Base-by-base conservation (phyloP, 163 green algal species). In the Prototheca stagnorum region DNA sequence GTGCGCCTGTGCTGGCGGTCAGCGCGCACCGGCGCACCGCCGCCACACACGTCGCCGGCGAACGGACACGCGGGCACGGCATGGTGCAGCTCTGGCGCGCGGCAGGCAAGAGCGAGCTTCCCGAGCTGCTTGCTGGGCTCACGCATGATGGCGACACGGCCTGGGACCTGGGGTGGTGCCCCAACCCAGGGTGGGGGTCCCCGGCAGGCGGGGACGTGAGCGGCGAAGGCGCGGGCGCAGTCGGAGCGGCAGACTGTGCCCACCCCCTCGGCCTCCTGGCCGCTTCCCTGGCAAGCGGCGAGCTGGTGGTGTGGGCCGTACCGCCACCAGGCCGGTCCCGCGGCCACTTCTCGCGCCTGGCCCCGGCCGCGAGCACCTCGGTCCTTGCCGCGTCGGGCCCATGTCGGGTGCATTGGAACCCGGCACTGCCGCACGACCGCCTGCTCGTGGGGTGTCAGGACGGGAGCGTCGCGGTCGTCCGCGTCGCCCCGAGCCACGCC, bases 121-220 rank as follows among this genome's bases (percentile, higher is more conserved):
- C 9, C n/a, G n/a, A n/a, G n/a, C n/a, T n/a, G n/a, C n/a, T n/a
- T n/a, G n/a, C 5, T 33, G 20, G 40, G 2, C 37, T 39, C 34
- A 19, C 9, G 1, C 42, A 49, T 17, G 42, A 49, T 25, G 42
- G 42, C 9, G 42, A 24, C 42, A 14, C 16, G 7, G 27, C 24
- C 42, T 36, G 24, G 24, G 42, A 17, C 42, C 42, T 49, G 42
- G 42, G 2, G 7, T 49, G 42, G 42, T 49, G 42, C 42, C 42
- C 42, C 23, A 9, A 35, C 42, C 24, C 42, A 11, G 24, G 25
- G 6, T n/a, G n/a, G n/a, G n/a, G n/a, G n/a, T n/a, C n/a, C n/a
- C n/a, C n/a, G n/a, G n/a, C n/a, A n/a, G n/a, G n/a, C n/a, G n/a
- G n/a, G n/a, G n/a, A n/a, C n/a, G n/a, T n/a, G n/a, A n/a, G n/a